Evolutionary conservation across 2,329 filamentous ascomycete species (phyloP), one percentile per base, ranked within the genome.

Genomic region (Dactylonectria macrodidyma): DNA sequence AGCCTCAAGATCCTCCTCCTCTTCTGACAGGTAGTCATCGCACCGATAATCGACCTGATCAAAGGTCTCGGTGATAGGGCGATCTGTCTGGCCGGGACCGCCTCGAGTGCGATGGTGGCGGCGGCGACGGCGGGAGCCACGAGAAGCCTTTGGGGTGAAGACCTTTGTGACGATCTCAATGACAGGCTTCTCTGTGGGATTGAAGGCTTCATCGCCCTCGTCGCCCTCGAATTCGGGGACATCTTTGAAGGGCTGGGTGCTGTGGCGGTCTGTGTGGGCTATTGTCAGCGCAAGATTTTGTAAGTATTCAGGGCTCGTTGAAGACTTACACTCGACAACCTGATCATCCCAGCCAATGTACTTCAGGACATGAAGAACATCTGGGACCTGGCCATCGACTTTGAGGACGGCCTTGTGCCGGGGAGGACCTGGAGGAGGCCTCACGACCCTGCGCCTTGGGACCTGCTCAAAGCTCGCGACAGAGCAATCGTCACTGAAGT

Each of bases 101-200:
- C 59, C 26, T 30, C 26, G 26, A 7, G 26, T 30, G 26, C 26
- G 56, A 10, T 57, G 57, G 7, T 52, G 54, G 30, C 22, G 62
- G 24, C 61, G 71, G 44, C 63, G 61, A 30, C 16, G 67, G 61
- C 63, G 71, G 59, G 4, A 41, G 11, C 66, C 55, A 7, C 24
- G 36, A 14, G 60, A 19, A 36, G 58, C 50, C 14, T 54, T 66
- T 8, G 50, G 56, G 52, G 77, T 69, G 47, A 78, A 79, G 41
- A 85, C 77, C 22, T 78, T 78, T 9, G 83, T 84, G 30, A 84
- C 67, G 58, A 85, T 83, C 70, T 85, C 83, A n/a, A 85, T 74
- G 12, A 85, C 76, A 1, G 83, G 80, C 61, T 79, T 78, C 58
- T 76, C 73, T 12, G 54, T 46, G 9, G 61, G 48, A 14, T 67